phyloP scores from a whole-genome alignment of 1,284 basidiomycete species.

The Omphalotus olearius region DNA sequence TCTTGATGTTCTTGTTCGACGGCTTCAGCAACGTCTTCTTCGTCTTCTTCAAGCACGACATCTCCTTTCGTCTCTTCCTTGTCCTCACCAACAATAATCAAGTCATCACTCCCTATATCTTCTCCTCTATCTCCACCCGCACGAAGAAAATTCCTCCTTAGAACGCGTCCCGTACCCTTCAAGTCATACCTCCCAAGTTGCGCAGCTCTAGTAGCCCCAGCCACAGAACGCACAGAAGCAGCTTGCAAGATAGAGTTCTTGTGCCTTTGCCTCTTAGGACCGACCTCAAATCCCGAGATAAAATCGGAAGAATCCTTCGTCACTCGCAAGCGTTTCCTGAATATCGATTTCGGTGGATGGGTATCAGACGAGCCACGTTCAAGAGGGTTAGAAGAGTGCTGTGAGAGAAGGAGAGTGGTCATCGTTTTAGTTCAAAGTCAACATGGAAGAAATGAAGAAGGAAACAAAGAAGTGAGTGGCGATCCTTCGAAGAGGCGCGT shows the following conservation, averaged over 20 bases:
- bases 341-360: constrained; percentile 44
- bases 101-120: constrained; percentile 37
- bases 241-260: constrained; percentile 53
- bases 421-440: constrained; percentile 14
- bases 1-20: constrained; percentile 9
- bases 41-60: constrained; percentile 22
- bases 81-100: constrained; percentile 25
- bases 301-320: constrained; percentile 29
- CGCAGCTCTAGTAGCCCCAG: constrained; percentile 20
- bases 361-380: constrained; percentile 65
- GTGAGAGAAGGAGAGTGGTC: constrained; percentile 48
- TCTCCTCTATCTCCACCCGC: constrained; percentile 48
- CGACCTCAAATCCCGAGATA: constrained; percentile 43
- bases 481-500: too few species aligned
- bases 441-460: too few species aligned
- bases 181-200: neutral
- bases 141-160: constrained; percentile 28
- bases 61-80: constrained; percentile 23
- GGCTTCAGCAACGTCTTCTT: constrained; percentile 36
- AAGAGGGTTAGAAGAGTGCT: constrained; percentile 76
- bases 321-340: constrained; percentile 32
- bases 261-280: constrained; percentile 28
- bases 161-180: constrained; percentile 4
- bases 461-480: too few species aligned
- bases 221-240: constrained; percentile 32